Base-by-base conservation (phyloP, 2,329 filamentous ascomycete genomes). In the Pseudocercospora musae region DNA sequence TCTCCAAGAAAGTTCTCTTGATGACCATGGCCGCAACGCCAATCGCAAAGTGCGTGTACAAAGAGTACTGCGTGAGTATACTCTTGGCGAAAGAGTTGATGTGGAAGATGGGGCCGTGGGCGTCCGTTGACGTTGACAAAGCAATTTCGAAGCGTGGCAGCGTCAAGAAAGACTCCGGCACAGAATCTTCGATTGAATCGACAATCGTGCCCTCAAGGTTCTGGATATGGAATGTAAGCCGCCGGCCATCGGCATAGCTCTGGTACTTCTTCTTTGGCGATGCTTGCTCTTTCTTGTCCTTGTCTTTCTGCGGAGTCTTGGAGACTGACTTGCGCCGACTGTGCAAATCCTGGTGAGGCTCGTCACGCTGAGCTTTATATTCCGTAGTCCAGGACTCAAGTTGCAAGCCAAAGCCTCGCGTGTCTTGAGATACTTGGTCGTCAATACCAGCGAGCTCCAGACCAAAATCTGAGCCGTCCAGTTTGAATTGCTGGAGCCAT, bases 361-460 rank as follows among this genome's bases (percentile, higher is more conserved):
- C 80, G 67, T 89, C 89, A 25, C 74, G 70, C 69, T 95, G 90
- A 3, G 91, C 90, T 67, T 89, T 89, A 76, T 99, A 99, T 69
- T 98, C 92, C 3, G 90, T 87, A 0, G 89, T 91, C 86, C 93
- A 95, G 0, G 88, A 90, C 68, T 96, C 91, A 49, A 98, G 80
- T 71, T 97, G 93, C 15, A 99, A 73, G 0, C 91, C 92, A 44
- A 96, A 83, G 18, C 95, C 95, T 21, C 92, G 86, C 13, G 89
- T 89, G 60, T 94, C 87, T 49, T 88, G 85, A 0, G 93, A 96
- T 33, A 98, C 91, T 20, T 88, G 86, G 53, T 88, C 82, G 72
- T 99, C 96, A 21, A 95, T 82, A 1, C 95, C 95, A 18, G 95
- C 95, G 58, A 98, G 85, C 74, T 99, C 94, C 56, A 96, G 81